Base-by-base conservation (phyloP, 768 basidiomycete genomes). In the Boletus reticuloceps region DNA sequence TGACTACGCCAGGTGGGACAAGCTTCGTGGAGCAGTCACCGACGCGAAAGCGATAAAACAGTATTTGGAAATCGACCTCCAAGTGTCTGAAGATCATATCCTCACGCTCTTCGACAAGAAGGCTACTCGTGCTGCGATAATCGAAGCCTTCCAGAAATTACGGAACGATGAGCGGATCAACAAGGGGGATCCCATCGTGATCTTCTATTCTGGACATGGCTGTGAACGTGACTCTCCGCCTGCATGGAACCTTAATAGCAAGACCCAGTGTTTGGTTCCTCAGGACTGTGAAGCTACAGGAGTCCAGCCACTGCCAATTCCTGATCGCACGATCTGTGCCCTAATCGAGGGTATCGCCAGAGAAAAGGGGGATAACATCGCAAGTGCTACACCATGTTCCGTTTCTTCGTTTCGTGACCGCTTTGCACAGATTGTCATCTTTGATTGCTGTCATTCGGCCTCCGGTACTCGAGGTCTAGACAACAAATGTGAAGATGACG, bases 161-260 rank as follows among this genome's bases (percentile, higher is more conserved):
- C 39, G 40, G 5, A 48, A 53, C 10, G 60, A 78, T 8, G 32
- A 53, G 7, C 63, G 68, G n/a, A 68, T 72, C 37, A 40, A 53
- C 0, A 49, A 68, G 20, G 64, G 69, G 11, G 69, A 72, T 48
- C 68, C 74, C 5, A 75, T 79, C 22, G 41, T 79, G 36, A 74
- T 79, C 34, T 80, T 73, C 56, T 80, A 69, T 45, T 72, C 78
- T 19, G 79, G 78, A 14, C 79, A 80, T 49, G 79, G 78, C 14
- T 61, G 72, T 2, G 58, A 72, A 44, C 58, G 61, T 7, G 27
- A 58, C 2, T 66, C 69, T 22, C 22, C 77, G 58, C 44, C 1
- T 71, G 71, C 20, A 2, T 53, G 46, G 46, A 4, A 20, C 17
- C 16, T 6, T 6, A 65, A 69, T 60, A 65, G 58, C 55, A 44